Conservation (phyloP, 768 basidiomycete genomes). For the Termitomyces sp. region DNA sequence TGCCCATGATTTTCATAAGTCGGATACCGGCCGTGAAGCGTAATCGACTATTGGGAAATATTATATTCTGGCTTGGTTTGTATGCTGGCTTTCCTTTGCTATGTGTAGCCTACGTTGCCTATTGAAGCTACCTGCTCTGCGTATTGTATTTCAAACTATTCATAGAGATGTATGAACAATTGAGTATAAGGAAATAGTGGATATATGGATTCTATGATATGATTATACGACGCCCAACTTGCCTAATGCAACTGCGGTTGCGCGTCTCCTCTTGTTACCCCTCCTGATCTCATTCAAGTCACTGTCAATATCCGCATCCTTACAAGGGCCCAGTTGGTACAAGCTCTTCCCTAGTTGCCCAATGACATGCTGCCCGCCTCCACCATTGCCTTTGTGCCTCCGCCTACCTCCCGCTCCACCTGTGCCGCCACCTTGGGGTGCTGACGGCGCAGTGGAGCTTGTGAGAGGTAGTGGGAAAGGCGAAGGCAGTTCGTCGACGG, state of each 20-base stretch:
- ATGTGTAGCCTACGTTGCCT: slow-evolving; percentile 61
- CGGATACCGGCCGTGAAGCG: slow-evolving; percentile 70
- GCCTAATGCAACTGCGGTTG: slow-evolving; percentile 21
- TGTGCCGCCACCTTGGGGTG: slow-evolving; percentile 23
- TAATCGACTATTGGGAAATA: slow-evolving; percentile 76
- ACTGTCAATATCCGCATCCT: slow-evolving; percentile 67
- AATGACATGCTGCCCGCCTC: slow-evolving; percentile 48
- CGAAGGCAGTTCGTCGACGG: slow-evolving; percentile 82
- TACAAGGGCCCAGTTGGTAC: slow-evolving; percentile 44
- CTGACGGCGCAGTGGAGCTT: slow-evolving; percentile 36
- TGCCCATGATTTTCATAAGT: slow-evolving; percentile 84
- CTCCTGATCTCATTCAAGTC: slow-evolving; percentile 77
- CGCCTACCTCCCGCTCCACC: slow-evolving; percentile 38
- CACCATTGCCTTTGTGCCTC: slow-evolving; percentile 48
- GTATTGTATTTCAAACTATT: not conserved
- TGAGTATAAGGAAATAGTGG: not conserved
- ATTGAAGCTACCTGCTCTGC: slow-evolving; percentile 17
- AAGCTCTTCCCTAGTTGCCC: slow-evolving; percentile 76
- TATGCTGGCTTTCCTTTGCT: slow-evolving; percentile 91
- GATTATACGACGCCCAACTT: slow-evolving; percentile 12
- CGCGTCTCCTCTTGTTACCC: slow-evolving; percentile 60
- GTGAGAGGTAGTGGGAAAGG: slow-evolving; percentile 77
- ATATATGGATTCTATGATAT: not conserved
- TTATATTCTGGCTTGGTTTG: slow-evolving; percentile 92
- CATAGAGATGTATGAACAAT: not conserved